Evolutionary conservation across 306 rosid genomes (phyloP), one percentile per base, ranked within the genome.

Genomic region (Cucumis sativus): DNA sequence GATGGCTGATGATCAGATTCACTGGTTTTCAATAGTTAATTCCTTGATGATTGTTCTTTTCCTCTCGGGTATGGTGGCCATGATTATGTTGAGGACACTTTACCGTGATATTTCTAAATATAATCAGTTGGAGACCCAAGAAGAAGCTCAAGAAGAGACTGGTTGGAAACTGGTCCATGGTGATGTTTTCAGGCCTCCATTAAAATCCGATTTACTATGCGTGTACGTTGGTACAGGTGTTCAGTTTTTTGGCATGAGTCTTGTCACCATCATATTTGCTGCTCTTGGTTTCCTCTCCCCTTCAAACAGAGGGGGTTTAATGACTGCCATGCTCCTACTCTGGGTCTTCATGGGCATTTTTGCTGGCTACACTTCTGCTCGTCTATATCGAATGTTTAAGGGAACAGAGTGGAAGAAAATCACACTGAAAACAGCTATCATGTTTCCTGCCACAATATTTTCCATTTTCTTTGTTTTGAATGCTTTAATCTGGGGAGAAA

Each of bases 1-100:
- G 81, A 90, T 93, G 96, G 90, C 98, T 20, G 98, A 93, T 80
- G 97, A 93, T 75, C 97, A 93, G 83, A 91, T 93, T 86, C 98
- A 93, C 82, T 93, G 97, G 98, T 93, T 93, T 82, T 93, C 98
- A 49, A 93, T 93, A 37, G 86, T 93, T 17, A 93, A 91, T 74
- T 93, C 98, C 25, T 70, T 90, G 74, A 90, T 93, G 98, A 93
- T 91, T 80, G 97, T 93, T 25, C 90, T 91, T 78, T 93, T 93
- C 87, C 89, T 93, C 12, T 93, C 93, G 13, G 96, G 97, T 65
- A 93, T 93, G 96, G 96, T 91, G 74, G 98, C 98, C 52, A 91
- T 93, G 97, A 93, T 93, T 82, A 93, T 93, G 98, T 68, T 93
- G 91, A 87, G 98, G 76, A 93, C 98, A 7, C 98, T 91, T 8